Percentiles rank a stretch among this genome's conserved stretches.
These are phyloP conservation scores for Cutaneotrichosporon sp. DNA, from an alignment of 1,284 basidiomycete genomes.

Conservation along the genomic window DNA sequence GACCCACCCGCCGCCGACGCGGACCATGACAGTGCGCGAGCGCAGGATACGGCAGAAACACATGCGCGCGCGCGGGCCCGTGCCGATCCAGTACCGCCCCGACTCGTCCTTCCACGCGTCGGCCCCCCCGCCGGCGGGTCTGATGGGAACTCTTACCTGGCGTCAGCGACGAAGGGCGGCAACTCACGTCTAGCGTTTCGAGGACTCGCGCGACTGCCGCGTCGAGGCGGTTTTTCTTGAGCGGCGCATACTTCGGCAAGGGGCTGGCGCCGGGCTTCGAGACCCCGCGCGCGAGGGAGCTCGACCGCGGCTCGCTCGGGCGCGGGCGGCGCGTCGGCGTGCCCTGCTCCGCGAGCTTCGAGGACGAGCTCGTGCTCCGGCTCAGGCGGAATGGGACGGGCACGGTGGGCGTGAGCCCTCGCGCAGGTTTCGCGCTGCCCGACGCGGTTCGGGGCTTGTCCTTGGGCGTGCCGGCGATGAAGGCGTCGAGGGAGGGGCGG, in stretches of 20 bases:
- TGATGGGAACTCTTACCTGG: conserved; percentile 65
- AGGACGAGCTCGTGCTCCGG: not conserved
- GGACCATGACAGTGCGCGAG: conserved; percentile 91
- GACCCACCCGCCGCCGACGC: conserved; percentile 89
- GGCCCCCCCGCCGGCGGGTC: conserved; percentile 56
- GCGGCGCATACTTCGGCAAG: conserved; percentile 27
- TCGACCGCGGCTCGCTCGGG: not conserved
- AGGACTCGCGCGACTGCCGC: conserved; percentile 85
- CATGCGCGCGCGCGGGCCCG: conserved; percentile 69
- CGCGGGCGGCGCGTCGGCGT: conserved; percentile 4
- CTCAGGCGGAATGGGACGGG: conserved; percentile 14
- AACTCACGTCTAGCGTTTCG: conserved; percentile 70
- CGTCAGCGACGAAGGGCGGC: not conserved
- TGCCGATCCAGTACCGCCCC: conserved; percentile 92
- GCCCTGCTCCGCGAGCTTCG: not conserved
- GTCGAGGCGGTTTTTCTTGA: conserved; percentile 75
- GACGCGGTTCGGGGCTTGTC: no score
- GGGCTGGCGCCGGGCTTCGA: no score
- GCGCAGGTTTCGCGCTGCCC: not conserved
- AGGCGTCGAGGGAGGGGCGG: conserved; percentile 13
- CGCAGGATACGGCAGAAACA: conserved; percentile 84
- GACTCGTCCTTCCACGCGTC: conserved; percentile 74
- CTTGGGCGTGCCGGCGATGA: not conserved
- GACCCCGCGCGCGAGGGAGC: no score
- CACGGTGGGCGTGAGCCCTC: conserved; percentile 6